These are phyloP conservation scores for Betula pendula DNA, from an alignment of 306 rosid species.

Conservation along the genomic window DNA sequence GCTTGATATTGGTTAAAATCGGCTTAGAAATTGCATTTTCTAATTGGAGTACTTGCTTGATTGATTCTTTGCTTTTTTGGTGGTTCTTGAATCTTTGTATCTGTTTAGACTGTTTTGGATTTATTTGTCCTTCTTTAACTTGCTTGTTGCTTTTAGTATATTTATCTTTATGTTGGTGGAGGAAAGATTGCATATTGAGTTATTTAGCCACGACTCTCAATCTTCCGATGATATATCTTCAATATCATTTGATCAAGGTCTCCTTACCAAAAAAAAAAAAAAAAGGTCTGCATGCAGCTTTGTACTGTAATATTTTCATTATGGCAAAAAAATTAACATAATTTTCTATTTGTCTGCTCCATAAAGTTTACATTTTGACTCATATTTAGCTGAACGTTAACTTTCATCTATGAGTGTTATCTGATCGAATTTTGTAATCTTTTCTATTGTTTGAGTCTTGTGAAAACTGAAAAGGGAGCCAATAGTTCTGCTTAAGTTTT, in stretches of 20 bases:
- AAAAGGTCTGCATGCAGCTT: slow-evolving; percentile 39
- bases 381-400: not conserved
- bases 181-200: slow-evolving; percentile 12
- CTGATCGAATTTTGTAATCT: slow-evolving; percentile 20
- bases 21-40: slow-evolving; percentile 29
- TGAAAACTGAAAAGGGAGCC: slow-evolving; percentile 6
- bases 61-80: slow-evolving; percentile 26
- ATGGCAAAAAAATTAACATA: slow-evolving; percentile 7
- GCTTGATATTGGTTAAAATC: slow-evolving; percentile 10
- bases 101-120: slow-evolving; percentile 3
- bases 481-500: not conserved
- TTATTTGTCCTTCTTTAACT: not conserved
- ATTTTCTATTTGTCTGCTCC: slow-evolving; percentile 29
- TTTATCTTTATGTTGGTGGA: not conserved
- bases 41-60: slow-evolving; percentile 18
- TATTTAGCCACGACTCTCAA: slow-evolving; percentile 13
- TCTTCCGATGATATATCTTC: slow-evolving; percentile 4
- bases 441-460: not conserved
- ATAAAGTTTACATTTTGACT: slow-evolving; percentile 19
- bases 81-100: slow-evolving; percentile 18
- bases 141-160: not conserved
- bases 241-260: slow-evolving; percentile 28
- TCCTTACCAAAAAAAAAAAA: too few relatives aligned
- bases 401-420: slow-evolving; percentile 1
- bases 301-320: slow-evolving; percentile 11